Base-by-base conservation (phyloP, 2,329 filamentous ascomycete species). In the Albophoma yamanashiensis region DNA sequence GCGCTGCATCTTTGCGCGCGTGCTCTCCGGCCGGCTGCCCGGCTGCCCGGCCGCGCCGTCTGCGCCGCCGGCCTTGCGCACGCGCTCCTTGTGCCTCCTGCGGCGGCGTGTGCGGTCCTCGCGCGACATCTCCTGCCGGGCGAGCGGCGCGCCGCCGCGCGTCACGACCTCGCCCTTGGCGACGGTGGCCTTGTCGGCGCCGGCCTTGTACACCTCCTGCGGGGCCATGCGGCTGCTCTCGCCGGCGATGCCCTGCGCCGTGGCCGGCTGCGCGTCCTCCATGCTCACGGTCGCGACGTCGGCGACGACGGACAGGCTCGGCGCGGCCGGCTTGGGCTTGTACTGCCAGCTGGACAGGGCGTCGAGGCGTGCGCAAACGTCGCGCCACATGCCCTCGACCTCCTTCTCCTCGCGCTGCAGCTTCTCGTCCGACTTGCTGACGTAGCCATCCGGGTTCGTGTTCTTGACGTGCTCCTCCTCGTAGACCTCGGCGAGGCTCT, bases 321-420 rank as follows among this genome's bases (percentile, higher is more conserved):
- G 85, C 58, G 88, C 88, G 2, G 88, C 82, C 14, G 90, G 87
- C 77, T 92, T 95, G 59, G 94, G 94, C 74, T 91, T 92, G 82
- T 96, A 97, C 76, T 97, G 89, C 87, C 91, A 96, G 72, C 89
- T 96, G 74, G 87, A 92, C 64, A 99, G 85, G 34, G 90, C 85
- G 74, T 99, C 94, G 59, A 99, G 85, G 63, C 91, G 89, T 55
- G 83, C 83, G 68, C 83, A 87, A 58, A 97, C 81, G 42, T 89
- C 88, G 66, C 85, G 89, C 92, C 94, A 99, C 68, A 97, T 78
- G 38, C 79, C 80, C 67, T 88, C 86, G 59, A 97, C 89, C 70
- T 96, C 92, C 61, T 84, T 82, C 74, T 97, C 91, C 68, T 95
- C 90, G 63, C 87, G 88, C 65, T 84, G 85, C 31, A 91, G 76